phyloP scores from a whole-genome alignment of 1,139 yeast genomes.

The Yamadazyma songkhlaensis region DNA sequence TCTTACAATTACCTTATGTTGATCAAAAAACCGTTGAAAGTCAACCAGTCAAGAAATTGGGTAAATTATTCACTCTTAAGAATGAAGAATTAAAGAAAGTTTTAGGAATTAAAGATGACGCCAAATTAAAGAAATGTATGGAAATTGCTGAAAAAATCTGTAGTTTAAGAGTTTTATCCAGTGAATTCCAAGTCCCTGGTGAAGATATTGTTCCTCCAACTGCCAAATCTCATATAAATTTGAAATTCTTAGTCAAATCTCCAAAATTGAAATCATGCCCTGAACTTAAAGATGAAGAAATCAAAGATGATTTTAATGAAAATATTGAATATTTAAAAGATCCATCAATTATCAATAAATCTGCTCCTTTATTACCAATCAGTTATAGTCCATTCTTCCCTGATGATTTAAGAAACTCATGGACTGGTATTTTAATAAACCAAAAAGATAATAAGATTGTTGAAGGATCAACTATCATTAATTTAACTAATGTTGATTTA shows the following conservation, averaged over 20 bases:
- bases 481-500: constrained; percentile 52
- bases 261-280: constrained; percentile 62
- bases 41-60: constrained; percentile 54
- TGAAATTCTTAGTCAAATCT: constrained; percentile 76
- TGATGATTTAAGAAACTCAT: constrained; percentile 43
- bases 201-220: constrained; percentile 73
- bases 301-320: constrained; percentile 34
- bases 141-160: constrained; percentile 69
- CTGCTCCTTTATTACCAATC: constrained; percentile 64
- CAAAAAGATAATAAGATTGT: constrained; percentile 79
- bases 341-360: constrained; percentile 64
- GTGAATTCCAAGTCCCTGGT: constrained; percentile 86
- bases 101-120: constrained; percentile 53
- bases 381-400: constrained; percentile 80
- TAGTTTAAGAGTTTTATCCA: constrained; percentile 60
- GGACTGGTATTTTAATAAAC: constrained; percentile 66
- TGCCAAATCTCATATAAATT: constrained; percentile 68
- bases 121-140: constrained; percentile 47
- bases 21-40: constrained; percentile 42
- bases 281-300: constrained; percentile 37
- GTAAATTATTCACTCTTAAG: constrained; percentile 61
- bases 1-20: constrained; percentile 80
- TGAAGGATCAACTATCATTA: constrained; percentile 57
- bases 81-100: constrained; percentile 53
- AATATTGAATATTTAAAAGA: constrained; percentile 66